Conservation (phyloP, 208 protist species). For the Wallacemonas sp. region DNA sequence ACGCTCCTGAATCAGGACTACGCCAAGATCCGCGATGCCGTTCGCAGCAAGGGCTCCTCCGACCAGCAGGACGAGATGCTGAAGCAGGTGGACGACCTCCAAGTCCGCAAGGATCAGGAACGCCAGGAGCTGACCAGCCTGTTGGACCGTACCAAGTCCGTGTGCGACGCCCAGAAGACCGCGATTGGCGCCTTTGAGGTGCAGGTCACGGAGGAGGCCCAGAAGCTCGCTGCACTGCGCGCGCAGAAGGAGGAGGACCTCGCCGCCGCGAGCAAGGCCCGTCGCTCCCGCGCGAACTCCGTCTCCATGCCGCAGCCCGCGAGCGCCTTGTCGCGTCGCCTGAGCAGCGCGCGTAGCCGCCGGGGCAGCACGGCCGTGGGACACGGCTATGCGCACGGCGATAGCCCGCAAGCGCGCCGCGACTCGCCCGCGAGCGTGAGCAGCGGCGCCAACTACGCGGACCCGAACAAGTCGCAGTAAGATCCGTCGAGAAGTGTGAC, state of each 20-base stretch:
- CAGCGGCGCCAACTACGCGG: not conserved
- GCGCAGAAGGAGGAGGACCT: conserved; percentile 22
- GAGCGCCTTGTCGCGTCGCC: not conserved
- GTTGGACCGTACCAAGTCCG: conserved; percentile 1
- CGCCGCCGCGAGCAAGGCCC: not conserved
- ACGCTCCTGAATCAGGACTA: conserved; percentile 45
- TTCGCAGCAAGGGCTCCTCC: conserved; percentile 5
- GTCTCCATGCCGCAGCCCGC: not conserved
- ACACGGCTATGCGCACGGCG: not conserved
- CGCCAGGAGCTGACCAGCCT: conserved; percentile 16
- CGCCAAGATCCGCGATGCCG: conserved; percentile 36
- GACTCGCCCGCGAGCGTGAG: not conserved
- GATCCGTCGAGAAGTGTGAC: no score
- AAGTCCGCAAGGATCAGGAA: conserved; percentile 3
- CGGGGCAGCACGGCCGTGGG: conserved; percentile 10
- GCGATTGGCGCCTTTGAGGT: conserved; percentile 1
- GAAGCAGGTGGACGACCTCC: conserved; percentile 9
- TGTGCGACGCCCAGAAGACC: conserved; percentile 4
- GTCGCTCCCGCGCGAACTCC: conserved; percentile 7
- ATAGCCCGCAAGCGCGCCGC: conserved; percentile 4
- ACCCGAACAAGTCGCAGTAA: conserved; percentile 5
- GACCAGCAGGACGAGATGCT: conserved; percentile 13
- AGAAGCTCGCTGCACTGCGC: conserved; percentile 24
- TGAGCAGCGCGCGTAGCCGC: conserved; percentile 10
- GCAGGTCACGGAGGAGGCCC: conserved; percentile 17